Base-by-base conservation (phyloP, 495 filamentous ascomycete species). In the Aspergillus homomorphus region DNA sequence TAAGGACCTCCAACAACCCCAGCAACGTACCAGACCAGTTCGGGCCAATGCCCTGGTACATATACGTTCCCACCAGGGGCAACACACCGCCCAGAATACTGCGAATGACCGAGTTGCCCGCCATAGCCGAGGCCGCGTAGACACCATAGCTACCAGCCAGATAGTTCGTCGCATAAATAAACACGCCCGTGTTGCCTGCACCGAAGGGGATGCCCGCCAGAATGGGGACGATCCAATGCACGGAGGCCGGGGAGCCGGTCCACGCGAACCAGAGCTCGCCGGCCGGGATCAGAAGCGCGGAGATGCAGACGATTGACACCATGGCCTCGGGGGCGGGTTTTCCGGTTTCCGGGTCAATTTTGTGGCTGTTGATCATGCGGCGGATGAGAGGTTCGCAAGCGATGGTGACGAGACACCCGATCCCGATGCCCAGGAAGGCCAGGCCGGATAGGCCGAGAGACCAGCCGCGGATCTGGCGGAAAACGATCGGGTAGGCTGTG, bases 131-230 rank as follows among this genome's bases (percentile, higher is more conserved):
- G 0, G 91, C 91, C 0, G 89, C 82, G 61, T 87, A 93, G 23
- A 90, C 80, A 18, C 87, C 89, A 67, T 96, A 96, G 8, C 82
- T 80, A 22, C 84, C 78, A 1, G 89, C 87, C 0, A 96, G 75
- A 63, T 95, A 96, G 60, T 89, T 92, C 12, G 76, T 79, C 0
- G 86, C 81, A 62, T 92, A 90, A 60, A 95, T 90, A 66, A 94
- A 96, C 52, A 87, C 82, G 2, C 82, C 77, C 2, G 82, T 81
- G 60, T 92, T 92, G 0, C 91, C 90, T 5, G 82, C 73, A 4
- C 89, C 89, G 64, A 94, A 95, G 1, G 85, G 83, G 4, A 94
- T 76, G 4, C 90, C 90, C 3, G 88, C 86, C 1, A 89, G 69
- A 61, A 95, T 89, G 16, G 90, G 88, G 30, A 83, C 76, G 22